These are phyloP conservation scores for Adansonia grandidieri DNA, from an alignment of 441 rosid species.

Conservation along the genomic window DNA sequence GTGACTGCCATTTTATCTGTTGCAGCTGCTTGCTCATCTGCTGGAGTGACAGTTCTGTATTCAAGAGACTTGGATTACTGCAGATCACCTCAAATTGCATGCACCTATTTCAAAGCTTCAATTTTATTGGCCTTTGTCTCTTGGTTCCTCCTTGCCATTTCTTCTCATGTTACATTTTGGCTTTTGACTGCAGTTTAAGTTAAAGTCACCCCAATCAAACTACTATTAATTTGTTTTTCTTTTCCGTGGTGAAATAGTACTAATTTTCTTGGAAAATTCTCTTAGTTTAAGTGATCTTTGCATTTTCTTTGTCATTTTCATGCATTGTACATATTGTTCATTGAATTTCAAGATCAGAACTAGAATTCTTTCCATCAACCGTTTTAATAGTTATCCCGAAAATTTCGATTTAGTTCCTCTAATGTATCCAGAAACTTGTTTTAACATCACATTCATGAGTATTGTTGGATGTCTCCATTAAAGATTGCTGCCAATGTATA, in stretches of 20 bases:
- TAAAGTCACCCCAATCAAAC: not conserved
- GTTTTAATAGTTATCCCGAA: not conserved
- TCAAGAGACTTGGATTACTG: constrained; percentile 65
- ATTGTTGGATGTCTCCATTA: too few relatives aligned
- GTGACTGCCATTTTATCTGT: constrained; percentile 84
- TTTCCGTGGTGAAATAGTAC: not conserved
- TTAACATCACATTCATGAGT: not conserved
- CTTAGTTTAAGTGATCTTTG: not conserved
- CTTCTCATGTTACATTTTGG: constrained; percentile 92
- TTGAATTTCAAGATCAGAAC: not conserved
- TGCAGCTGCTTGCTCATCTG: constrained; percentile 90
- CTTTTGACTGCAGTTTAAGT: constrained; percentile 49
- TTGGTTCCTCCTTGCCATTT: constrained; percentile 75
- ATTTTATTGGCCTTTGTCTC: constrained; percentile 71
- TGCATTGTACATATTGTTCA: not conserved
- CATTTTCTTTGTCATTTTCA: not conserved
- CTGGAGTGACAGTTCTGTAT: constrained; percentile 74
- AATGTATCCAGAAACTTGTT: not conserved
- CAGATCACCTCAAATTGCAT: constrained; percentile 35
- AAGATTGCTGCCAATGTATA: too few relatives aligned
- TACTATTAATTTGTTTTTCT: not conserved
- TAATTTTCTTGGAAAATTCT: constrained; percentile 5
- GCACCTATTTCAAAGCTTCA: constrained; percentile 69
- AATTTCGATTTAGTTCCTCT: not conserved
- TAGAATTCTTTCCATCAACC: not conserved